phyloP scores from a whole-genome alignment of 164 flowering plant species.

The Stephania japonica region DNA sequence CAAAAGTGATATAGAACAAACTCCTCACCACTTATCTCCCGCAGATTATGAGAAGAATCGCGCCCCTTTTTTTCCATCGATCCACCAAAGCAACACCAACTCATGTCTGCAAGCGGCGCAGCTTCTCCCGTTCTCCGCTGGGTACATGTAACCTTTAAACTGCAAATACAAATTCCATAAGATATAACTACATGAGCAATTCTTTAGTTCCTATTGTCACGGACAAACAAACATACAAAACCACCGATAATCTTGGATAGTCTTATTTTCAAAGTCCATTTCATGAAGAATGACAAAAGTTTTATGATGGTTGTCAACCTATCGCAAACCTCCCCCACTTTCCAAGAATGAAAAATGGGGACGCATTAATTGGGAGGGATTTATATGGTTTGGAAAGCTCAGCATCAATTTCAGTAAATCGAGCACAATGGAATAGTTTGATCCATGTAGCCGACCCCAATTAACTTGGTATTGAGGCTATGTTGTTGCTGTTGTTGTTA shows the following conservation, averaged over 20 bases:
- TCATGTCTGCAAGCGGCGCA: conserved; percentile 24
- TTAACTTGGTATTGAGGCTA: too few relatives aligned
- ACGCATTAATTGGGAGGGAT: too few relatives aligned
- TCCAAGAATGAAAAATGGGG: too few relatives aligned
- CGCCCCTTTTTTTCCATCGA: conserved; percentile 14
- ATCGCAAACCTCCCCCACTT: too few relatives aligned
- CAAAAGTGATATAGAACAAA: neutral
- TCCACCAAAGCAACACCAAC: conserved; percentile 44
- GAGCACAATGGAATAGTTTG: too few relatives aligned
- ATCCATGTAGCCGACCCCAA: too few relatives aligned
- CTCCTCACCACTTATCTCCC: conserved; percentile 27
- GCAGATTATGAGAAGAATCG: conserved; percentile 5
- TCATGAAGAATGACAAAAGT: too few relatives aligned
- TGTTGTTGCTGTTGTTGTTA: too few relatives aligned
- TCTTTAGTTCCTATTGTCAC: neutral
- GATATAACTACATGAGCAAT: neutral
- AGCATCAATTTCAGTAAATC: too few relatives aligned
- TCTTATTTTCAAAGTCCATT: neutral
- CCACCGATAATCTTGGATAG: neutral
- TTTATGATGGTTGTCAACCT: too few relatives aligned
- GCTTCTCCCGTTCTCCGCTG: neutral
- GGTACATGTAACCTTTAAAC: neutral
- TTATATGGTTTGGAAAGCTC: too few relatives aligned
- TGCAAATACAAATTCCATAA: neutral
- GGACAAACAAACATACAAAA: neutral